A percentile compares a stretch with the other conserved stretches of the same genome.
These are phyloP conservation scores for Keithomyces neogunnii DNA, from an alignment of 2,329 filamentous ascomycete genomes.

Conservation along the genomic window DNA sequence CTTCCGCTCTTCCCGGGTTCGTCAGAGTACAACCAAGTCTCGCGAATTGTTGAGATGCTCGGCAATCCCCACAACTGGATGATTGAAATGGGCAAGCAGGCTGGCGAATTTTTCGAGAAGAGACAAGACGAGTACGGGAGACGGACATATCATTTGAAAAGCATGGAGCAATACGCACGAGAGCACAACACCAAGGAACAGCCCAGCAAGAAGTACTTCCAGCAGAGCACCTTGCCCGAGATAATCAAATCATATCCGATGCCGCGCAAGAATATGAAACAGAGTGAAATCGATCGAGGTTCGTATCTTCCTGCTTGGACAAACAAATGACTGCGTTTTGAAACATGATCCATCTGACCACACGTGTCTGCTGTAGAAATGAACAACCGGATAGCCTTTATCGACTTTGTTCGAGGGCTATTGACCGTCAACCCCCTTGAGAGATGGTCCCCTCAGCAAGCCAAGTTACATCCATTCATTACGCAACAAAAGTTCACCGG, in stretches of 20 bases:
- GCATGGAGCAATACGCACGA: constrained; percentile 94
- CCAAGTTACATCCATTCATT: constrained; percentile 95
- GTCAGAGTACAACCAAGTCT: constrained; percentile 97
- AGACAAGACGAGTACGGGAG: constrained; percentile 83
- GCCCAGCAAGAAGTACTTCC: constrained; percentile 99
- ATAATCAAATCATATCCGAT: constrained; percentile 98
- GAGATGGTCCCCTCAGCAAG: constrained; percentile 95
- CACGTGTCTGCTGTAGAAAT: constrained; percentile 60
- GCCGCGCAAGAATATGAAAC: constrained; percentile 99
- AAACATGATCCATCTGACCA: neutral
- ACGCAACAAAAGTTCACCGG: constrained; percentile 96
- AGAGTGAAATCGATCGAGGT: constrained; percentile 93
- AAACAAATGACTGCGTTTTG: neutral
- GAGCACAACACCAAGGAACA: constrained; percentile 97
- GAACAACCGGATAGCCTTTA: constrained; percentile 95
- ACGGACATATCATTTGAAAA: constrained; percentile 85
- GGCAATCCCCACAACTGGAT: constrained; percentile 97
- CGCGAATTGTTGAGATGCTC: constrained; percentile 95
- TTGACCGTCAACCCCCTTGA: constrained; percentile 93
- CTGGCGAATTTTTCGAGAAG: constrained; percentile 96
- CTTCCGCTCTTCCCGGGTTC: constrained; percentile 92
- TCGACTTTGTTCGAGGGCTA: constrained; percentile 91
- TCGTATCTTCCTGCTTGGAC: neutral
- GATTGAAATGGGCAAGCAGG: constrained; percentile 98
- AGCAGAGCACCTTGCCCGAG: constrained; percentile 84